Evolutionary conservation across 116 monocot genomes (phyloP).

Genomic region (Cymodocea nodosa): DNA sequence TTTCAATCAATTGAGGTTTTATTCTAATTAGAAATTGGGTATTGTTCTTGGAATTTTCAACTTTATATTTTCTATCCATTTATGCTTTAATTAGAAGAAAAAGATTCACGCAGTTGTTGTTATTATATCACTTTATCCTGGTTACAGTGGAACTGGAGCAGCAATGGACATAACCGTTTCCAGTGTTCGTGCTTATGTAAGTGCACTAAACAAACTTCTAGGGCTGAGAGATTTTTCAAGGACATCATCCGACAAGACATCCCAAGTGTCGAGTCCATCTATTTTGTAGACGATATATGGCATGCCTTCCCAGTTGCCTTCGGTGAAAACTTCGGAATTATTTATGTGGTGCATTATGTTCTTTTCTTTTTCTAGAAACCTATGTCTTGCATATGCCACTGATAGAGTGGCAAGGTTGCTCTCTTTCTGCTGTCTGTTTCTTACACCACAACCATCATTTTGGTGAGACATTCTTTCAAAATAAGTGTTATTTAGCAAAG

Average conservation of each 20-base stretch:
- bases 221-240: slow-evolving; percentile 28
- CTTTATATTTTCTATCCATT: background rate
- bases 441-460: too few species aligned
- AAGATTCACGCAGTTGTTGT: background rate
- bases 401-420: too few species aligned
- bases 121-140: background rate
- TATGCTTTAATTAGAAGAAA: background rate
- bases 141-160: slow-evolving; percentile 64
- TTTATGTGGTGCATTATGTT: background rate
- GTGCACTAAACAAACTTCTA: slow-evolving; percentile 73
- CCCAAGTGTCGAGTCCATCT: background rate
- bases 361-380: too few species aligned
- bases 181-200: slow-evolving; percentile 75
- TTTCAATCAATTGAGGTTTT: background rate
- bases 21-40: too few species aligned
- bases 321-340: background rate
- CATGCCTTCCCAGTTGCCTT: background rate
- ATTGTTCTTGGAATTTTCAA: background rate
- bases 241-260: slow-evolving; percentile 2
- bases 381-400: too few species aligned
- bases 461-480: too few species aligned
- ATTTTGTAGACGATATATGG: too few species aligned
- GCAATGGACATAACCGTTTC: slow-evolving; percentile 81
- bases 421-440: too few species aligned
- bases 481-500: too few species aligned